phyloP scores from a whole-genome alignment of 345 rosid species.

The Lepidium africanum region DNA sequence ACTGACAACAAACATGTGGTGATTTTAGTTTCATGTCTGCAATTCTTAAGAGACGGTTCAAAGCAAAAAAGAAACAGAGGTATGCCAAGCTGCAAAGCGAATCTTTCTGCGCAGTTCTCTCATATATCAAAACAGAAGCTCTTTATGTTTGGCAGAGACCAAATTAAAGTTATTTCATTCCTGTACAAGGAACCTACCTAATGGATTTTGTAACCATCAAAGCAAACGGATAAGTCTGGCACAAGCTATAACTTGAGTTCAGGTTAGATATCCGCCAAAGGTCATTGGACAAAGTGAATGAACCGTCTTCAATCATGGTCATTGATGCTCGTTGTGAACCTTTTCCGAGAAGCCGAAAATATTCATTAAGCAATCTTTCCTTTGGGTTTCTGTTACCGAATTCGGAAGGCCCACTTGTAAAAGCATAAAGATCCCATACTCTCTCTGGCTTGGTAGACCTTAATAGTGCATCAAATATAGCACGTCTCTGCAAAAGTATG shows the following conservation, averaged over 20 bases:
- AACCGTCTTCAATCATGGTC: slow-evolving; percentile 58
- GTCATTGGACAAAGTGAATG: slow-evolving; percentile 66
- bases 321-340: slow-evolving; percentile 49
- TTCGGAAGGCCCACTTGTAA: slow-evolving; percentile 70
- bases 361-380: slow-evolving; percentile 83
- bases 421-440: slow-evolving; percentile 82
- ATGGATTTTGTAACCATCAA: slow-evolving; percentile 77
- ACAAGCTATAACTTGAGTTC: slow-evolving; percentile 60
- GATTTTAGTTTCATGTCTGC: neutral
- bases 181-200: slow-evolving; percentile 42
- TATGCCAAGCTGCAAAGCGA: slow-evolving; percentile 9
- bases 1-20: slow-evolving; percentile 36
- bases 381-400: slow-evolving; percentile 62
- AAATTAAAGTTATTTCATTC: neutral
- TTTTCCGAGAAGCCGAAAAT: slow-evolving; percentile 82
- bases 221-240: slow-evolving; percentile 87
- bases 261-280: slow-evolving; percentile 79
- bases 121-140: slow-evolving; percentile 15
- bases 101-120: slow-evolving; percentile 3
- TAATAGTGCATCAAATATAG: slow-evolving; percentile 50
- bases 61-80: neutral
- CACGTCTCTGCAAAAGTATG: slow-evolving; percentile 57
- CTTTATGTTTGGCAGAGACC: slow-evolving; percentile 1
- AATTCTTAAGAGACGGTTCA: slow-evolving; percentile 6
- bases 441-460: slow-evolving; percentile 57